Evolutionary conservation across 306 rosid species (phyloP).

Genomic region (Comarum palustre): DNA sequence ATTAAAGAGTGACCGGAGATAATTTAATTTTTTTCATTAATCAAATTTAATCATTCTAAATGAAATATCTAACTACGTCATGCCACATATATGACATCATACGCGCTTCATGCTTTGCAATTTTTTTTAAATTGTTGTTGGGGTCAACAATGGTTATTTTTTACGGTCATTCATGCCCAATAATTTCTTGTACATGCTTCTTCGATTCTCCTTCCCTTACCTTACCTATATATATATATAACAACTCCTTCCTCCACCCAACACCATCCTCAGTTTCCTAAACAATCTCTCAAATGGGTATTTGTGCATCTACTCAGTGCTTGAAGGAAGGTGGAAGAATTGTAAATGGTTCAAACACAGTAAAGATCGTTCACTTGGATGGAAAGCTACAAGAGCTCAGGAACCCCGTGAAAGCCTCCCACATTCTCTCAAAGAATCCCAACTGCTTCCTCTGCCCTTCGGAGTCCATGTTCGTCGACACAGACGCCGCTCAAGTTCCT

Average conservation of each 20-base stretch:
- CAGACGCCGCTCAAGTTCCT: conserved; percentile 23
- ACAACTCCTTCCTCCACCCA: conserved; percentile 2
- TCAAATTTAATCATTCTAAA: too few relatives aligned
- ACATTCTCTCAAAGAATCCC: conserved; percentile 53
- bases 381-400: conserved; percentile 52
- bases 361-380: conserved; percentile 46
- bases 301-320: conserved; percentile 44
- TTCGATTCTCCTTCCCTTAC: background rate
- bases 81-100: background rate
- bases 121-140: background rate
- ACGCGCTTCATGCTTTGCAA: background rate
- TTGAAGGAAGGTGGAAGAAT: conserved; percentile 23
- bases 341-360: conserved; percentile 21
- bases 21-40: too few relatives aligned
- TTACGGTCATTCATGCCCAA: background rate
- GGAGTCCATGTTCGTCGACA: conserved; percentile 51
- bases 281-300: conserved; percentile 41
- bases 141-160: background rate
- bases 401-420: conserved; percentile 40
- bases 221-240: conserved; percentile 16
- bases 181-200: background rate
- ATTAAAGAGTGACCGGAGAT: too few relatives aligned
- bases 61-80: too few relatives aligned
- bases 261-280: background rate
- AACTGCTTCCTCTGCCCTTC: conserved; percentile 48